These are phyloP conservation scores for Heracleum sosnowskyi DNA, from an alignment of 129 eudicot species.

Conservation along the genomic window DNA sequence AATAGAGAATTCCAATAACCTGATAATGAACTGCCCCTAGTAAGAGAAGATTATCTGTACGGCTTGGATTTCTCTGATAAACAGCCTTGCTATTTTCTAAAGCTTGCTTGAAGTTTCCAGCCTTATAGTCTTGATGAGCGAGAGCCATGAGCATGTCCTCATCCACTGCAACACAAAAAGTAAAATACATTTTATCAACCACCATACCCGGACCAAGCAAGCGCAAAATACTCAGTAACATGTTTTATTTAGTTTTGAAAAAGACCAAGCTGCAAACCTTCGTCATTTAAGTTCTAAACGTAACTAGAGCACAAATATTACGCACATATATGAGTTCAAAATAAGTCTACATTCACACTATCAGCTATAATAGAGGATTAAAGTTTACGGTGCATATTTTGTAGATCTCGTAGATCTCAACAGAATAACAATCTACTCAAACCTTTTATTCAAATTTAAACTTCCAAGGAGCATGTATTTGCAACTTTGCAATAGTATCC, in stretches of 20 bases:
- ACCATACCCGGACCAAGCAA: background rate
- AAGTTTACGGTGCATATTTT: background rate
- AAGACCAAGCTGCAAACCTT: background rate
- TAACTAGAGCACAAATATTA: background rate
- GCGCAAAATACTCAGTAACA: background rate
- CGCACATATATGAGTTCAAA: background rate
- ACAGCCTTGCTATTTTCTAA: conserved; percentile 83
- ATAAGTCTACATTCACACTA: too few relatives aligned
- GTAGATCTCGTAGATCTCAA: background rate
- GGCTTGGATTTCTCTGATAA: conserved; percentile 70
- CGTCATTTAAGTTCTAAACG: background rate
- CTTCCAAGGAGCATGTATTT: background rate
- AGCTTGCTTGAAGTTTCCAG: conserved; percentile 88
- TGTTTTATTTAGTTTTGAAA: background rate
- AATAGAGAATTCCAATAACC: conserved; percentile 27
- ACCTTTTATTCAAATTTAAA: background rate
- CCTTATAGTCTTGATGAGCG: conserved; percentile 83
- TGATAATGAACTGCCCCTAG: conserved; percentile 90
- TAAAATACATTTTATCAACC: conserved; percentile 18
- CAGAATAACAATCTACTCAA: background rate
- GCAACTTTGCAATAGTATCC: background rate
- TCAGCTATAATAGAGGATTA: background rate
- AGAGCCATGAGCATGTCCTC: conserved; percentile 50
- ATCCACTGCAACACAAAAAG: conserved; percentile 37
- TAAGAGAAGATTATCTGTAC: conserved; percentile 86